phyloP scores from a whole-genome alignment of 1,284 basidiomycete species.

The Irpex sp. region DNA sequence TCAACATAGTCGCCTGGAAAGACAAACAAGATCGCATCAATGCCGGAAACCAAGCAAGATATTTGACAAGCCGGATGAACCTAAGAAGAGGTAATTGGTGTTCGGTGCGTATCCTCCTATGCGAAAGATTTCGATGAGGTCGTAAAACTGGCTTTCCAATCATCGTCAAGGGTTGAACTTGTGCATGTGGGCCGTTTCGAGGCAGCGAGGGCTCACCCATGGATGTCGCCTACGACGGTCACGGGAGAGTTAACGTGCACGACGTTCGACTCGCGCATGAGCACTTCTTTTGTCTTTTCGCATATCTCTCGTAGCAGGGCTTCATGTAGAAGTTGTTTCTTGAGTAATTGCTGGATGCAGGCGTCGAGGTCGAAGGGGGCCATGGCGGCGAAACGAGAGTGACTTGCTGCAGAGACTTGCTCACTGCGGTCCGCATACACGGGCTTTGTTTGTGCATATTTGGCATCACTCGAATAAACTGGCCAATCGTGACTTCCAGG shows the following conservation, averaged over 20 bases:
- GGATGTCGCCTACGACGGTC: constrained; percentile 98
- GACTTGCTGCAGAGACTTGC: neutral
- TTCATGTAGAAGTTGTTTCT: constrained; percentile 92
- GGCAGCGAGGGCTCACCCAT: constrained; percentile 69
- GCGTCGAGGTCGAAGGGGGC: constrained; percentile 94
- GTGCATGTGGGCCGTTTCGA: neutral
- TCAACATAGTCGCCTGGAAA: constrained; percentile 93
- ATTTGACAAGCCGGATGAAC: constrained; percentile 41
- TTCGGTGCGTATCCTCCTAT: constrained; percentile 97
- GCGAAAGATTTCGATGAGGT: constrained; percentile 97
- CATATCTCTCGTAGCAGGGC: constrained; percentile 93
- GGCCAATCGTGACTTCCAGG: neutral
- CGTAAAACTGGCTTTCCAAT: constrained; percentile 89
- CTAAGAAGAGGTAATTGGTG: constrained; percentile 97
- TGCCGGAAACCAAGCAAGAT: constrained; percentile 8
- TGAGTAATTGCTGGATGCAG: constrained; percentile 86
- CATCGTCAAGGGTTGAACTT: neutral
- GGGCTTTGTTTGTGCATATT: neutral
- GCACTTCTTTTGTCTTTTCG: constrained; percentile 96
- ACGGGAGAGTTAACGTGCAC: constrained; percentile 98
- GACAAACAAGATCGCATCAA: constrained; percentile 4
- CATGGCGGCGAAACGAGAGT: constrained; percentile 40
- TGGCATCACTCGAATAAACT: neutral
- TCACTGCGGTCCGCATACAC: neutral
- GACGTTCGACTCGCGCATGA: constrained; percentile 99